Percentiles rank a stretch among this genome's conserved stretches.
These are phyloP conservation scores for Termitomyces sp. DNA, from an alignment of 768 basidiomycete genomes.

Conservation along the genomic window DNA sequence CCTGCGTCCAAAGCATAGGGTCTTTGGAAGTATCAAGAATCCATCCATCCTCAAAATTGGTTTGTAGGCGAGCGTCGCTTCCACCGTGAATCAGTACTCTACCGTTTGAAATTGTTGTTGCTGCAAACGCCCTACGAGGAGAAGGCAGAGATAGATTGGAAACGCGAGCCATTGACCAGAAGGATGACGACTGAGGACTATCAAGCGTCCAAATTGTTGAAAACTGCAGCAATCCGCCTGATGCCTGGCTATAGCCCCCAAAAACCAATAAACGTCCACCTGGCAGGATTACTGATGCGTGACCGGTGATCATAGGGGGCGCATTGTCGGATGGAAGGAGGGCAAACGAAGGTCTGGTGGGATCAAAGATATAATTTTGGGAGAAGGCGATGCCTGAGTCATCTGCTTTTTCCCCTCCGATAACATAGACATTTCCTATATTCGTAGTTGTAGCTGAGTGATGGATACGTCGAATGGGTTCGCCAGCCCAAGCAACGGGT, in stretches of 20 bases:
- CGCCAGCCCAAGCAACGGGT: conserved; percentile 49
- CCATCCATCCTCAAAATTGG: conserved; percentile 66
- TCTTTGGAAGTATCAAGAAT: conserved; percentile 54
- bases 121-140: conserved; percentile 64
- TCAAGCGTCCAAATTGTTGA: conserved; percentile 62
- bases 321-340: conserved; percentile 50
- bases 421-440: conserved; percentile 58
- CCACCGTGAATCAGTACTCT: conserved; percentile 80
- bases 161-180: conserved; percentile 50
- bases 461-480: conserved; percentile 76
- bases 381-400: conserved; percentile 63
- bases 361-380: conserved; percentile 64
- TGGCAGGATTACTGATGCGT: conserved; percentile 62
- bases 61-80: conserved; percentile 52
- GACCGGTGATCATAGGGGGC: conserved; percentile 72
- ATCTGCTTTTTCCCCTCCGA: conserved; percentile 83
- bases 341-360: conserved; percentile 47
- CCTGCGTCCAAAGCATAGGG: conserved; percentile 58
- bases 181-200: conserved; percentile 39
- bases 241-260: conserved; percentile 63
- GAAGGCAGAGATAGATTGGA: conserved; percentile 40
- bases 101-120: conserved; percentile 44
- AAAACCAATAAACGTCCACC: conserved; percentile 72
- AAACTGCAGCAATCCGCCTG: conserved; percentile 48
- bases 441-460: conserved; percentile 56